These are phyloP conservation scores for Gossypium gossypioides DNA, from an alignment of 441 rosid species.

Conservation along the genomic window DNA sequence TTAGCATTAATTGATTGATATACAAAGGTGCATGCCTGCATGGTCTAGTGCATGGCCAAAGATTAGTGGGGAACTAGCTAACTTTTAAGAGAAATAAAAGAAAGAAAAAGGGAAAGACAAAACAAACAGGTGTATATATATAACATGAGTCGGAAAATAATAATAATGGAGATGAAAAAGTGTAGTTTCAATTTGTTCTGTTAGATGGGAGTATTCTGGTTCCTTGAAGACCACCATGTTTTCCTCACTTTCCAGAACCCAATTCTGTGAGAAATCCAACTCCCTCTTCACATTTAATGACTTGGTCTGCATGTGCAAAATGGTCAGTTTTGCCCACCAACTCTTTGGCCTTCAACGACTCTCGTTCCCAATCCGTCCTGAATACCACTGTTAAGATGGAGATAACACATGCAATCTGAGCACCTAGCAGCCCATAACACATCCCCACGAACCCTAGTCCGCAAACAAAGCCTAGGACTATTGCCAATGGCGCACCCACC, in stretches of 20 bases:
- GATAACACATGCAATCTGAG: conserved; percentile 64
- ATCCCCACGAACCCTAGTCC: conserved; percentile 69
- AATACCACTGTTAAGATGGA: conserved; percentile 58
- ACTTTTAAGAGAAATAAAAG: neutral
- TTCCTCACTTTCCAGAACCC: conserved; percentile 14
- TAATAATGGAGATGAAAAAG: neutral
- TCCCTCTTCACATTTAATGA: conserved; percentile 24
- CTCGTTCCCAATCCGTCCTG: conserved; percentile 70
- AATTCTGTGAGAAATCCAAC: conserved; percentile 6
- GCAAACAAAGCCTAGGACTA: conserved; percentile 55
- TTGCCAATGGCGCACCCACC: conserved; percentile 83
- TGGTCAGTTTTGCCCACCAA: conserved; percentile 37
- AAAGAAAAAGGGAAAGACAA: neutral
- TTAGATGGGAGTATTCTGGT: conserved; percentile 3
- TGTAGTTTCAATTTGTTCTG: conserved; percentile 18
- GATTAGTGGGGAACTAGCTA: neutral
- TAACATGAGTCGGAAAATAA: neutral
- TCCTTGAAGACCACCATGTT: neutral
- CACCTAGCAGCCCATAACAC: conserved; percentile 73
- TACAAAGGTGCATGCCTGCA: neutral
- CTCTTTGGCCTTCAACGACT: conserved; percentile 53
- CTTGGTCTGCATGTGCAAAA: conserved; percentile 19
- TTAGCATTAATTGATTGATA: neutral
- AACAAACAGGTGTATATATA: neutral
- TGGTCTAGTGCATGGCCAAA: neutral